Evolutionary conservation across 306 rosid species (phyloP), one percentile per base, ranked within the genome.

Genomic region (Albizia julibrissin): DNA sequence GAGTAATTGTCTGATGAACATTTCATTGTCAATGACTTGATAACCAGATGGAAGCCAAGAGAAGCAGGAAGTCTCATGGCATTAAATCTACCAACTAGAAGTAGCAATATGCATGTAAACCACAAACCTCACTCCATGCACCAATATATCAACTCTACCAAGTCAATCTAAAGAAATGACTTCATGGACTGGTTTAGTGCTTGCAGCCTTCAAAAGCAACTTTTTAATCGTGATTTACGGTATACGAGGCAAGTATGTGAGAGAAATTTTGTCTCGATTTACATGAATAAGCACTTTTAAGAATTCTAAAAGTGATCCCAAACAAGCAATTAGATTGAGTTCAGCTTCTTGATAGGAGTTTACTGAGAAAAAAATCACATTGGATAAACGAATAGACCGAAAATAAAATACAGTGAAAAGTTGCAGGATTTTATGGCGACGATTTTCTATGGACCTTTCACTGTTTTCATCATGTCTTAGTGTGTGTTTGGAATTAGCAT

Each of bases 11-110:
- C 59, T 22, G 66, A 54, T 72, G 40, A 54, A 1, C 61, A 77
- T 24, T 77, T 76, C 24, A 56, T 62, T 83, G 69, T 11, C 47
- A 75, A 80, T 59, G 40, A 67, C 77, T 54, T 72, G 2, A 54
- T n/a, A 73, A 33, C 67, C 22, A 10, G 29, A 33, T 12, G 56
- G 79, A 75, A 6, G 64, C 54, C 12, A 18, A 80, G 49, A 27
- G 54, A 58, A 14, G 54, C 56, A 61, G 37, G 58, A 65, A 31
- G 49, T 54, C 61, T 54, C 26, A 21, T 27, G 56, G 43, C 15
- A 73, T 65, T 50, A 34, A 73, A 50, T 66, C 64, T 15, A 6
- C 33, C 22, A 66, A 47, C 59, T 52, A 18, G 8, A n/a, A 52
- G 6, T 19, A 19, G 59, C 59, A 49, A 49, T 3, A 49, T 3